These are phyloP conservation scores for Rhodomyrtus psidioides DNA, from an alignment of 441 rosid genomes.

Conservation along the genomic window DNA sequence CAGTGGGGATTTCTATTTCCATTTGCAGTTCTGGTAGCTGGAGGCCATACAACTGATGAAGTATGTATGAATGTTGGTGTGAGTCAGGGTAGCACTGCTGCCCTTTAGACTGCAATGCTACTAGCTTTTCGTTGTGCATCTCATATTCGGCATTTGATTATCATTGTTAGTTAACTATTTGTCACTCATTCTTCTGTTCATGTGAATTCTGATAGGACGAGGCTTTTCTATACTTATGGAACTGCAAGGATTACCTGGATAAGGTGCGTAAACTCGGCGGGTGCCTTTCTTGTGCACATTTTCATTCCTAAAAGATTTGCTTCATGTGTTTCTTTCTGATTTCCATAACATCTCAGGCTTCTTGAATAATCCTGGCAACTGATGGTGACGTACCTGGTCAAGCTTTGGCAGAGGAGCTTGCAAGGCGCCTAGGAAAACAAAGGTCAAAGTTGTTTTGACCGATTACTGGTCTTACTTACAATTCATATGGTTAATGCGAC, in stretches of 20 bases:
- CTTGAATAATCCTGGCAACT: constrained; percentile 27
- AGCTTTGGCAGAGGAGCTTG: constrained; percentile 30
- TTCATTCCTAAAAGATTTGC: background rate
- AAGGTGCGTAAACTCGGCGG: constrained; percentile 8
- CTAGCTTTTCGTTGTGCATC: background rate
- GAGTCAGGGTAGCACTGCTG: background rate
- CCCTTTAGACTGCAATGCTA: background rate
- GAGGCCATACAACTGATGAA: background rate
- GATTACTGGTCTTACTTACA: background rate
- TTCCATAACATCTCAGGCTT: constrained; percentile 6
- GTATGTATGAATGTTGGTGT: background rate
- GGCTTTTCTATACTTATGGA: constrained; percentile 24
- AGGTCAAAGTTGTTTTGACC: constrained; percentile 8
- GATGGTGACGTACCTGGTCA: constrained; percentile 20
- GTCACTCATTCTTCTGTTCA: background rate
- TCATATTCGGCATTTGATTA: background rate
- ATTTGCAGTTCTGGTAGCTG: background rate
- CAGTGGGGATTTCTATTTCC: no score
- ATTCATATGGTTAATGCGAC: background rate
- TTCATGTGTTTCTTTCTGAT: background rate
- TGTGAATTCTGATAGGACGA: constrained; percentile 9
- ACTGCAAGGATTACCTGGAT: constrained; percentile 19
- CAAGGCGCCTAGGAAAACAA: constrained; percentile 26
- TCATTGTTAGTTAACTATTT: background rate
- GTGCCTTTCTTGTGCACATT: background rate